These are phyloP conservation scores for Penicillium verrucosum DNA, from an alignment of 2,329 filamentous ascomycete genomes.

Conservation along the genomic window DNA sequence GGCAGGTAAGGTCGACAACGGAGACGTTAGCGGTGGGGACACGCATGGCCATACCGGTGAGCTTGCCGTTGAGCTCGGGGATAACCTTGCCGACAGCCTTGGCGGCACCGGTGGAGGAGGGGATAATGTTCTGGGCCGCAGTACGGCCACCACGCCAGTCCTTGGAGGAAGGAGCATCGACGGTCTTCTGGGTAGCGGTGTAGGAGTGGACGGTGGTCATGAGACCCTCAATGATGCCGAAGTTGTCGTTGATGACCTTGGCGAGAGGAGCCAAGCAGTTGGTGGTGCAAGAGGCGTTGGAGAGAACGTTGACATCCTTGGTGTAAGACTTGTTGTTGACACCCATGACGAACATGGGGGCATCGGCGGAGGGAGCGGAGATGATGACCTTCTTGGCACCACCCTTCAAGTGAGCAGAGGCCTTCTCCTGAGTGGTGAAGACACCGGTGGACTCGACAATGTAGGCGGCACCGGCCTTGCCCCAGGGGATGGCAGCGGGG, in stretches of 20 bases:
- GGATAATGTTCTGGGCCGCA: conserved; percentile 99
- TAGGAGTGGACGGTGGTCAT: conserved; percentile 99
- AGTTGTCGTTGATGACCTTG: conserved; percentile 99
- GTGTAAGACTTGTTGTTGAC: conserved; percentile 96
- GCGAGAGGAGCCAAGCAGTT: conserved; percentile 99
- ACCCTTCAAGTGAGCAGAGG: conserved; percentile 86
- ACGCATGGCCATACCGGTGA: conserved; percentile 99
- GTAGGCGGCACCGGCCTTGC: conserved; percentile 82
- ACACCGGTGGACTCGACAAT: conserved; percentile 97
- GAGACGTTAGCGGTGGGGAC: conserved; percentile 98
- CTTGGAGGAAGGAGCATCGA: conserved; percentile 95
- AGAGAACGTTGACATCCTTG: conserved; percentile 86
- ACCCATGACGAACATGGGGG: conserved; percentile 99
- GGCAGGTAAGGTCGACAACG: conserved; percentile 94
- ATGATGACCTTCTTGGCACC: conserved; percentile 97
- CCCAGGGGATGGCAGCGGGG: conserved; percentile 87
- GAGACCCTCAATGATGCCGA: conserved; percentile 93
- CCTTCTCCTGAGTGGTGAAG: conserved; percentile 98
- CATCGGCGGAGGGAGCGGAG: conserved; percentile 62
- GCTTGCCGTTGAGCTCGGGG: conserved; percentile 95
- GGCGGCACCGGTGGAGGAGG: conserved; percentile 96
- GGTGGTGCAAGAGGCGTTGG: conserved; percentile 99
- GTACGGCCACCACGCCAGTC: conserved; percentile 99
- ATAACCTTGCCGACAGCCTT: conserved; percentile 99
- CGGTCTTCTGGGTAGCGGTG: conserved; percentile 99